A percentile compares a stretch with the other conserved stretches of the same genome.
Conservation (phyloP, 2,329 filamentous ascomycete genomes). For the Colletotrichum tanaceti region DNA sequence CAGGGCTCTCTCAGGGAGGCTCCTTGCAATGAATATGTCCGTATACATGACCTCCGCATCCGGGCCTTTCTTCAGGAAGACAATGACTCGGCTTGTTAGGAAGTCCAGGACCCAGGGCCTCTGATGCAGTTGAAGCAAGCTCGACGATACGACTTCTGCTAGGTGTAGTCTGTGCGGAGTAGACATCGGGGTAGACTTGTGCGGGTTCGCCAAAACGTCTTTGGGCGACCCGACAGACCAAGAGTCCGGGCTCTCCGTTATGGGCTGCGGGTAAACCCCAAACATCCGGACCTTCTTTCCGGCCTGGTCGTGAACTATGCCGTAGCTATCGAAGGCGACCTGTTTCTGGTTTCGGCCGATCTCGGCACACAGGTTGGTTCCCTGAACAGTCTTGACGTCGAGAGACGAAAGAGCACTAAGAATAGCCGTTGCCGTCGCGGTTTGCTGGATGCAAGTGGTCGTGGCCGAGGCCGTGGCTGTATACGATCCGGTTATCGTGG, state of each 20-base stretch:
- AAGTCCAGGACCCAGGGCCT: constrained; percentile 43
- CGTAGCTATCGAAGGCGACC: background rate
- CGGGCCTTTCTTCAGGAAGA: constrained; percentile 33
- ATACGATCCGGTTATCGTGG: no score
- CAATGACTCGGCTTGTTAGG: constrained; percentile 16
- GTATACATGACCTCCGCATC: background rate
- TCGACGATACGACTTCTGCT: constrained; percentile 40
- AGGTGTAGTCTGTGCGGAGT: constrained; percentile 34
- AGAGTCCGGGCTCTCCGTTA: background rate
- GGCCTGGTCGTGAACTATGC: background rate
- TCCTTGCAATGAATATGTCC: constrained; percentile 22
- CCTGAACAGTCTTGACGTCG: no score
- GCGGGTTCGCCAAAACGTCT: constrained; percentile 25
- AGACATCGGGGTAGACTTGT: background rate
- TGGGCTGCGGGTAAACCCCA: background rate
- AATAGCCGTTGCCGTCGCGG: no score
- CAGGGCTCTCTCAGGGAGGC: background rate
- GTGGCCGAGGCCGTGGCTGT: no score
- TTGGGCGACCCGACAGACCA: background rate
- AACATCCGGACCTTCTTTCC: background rate
- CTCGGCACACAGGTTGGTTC: no score
- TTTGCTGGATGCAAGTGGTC: no score
- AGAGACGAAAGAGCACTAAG: no score
- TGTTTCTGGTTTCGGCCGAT: background rate
- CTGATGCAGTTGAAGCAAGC: constrained; percentile 44